Evolutionary conservation across 2,329 filamentous ascomycete genomes (phyloP).

Genomic region (Cadophora gregata): DNA sequence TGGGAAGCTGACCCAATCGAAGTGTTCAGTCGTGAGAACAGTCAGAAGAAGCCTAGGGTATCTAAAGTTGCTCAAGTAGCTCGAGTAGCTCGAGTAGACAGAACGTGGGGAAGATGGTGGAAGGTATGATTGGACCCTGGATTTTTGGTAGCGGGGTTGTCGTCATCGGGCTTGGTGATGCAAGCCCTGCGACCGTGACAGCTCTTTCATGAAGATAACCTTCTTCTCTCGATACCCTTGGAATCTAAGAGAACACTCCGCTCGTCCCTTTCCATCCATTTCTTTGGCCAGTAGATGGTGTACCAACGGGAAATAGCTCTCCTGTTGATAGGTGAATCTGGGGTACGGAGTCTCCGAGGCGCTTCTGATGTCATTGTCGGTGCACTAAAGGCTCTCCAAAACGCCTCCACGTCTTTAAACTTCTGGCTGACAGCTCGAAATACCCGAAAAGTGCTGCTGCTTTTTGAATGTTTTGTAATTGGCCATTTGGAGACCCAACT

Average conservation of each 20-base stretch:
- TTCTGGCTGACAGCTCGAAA: background rate
- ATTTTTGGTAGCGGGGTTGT: slow-evolving; percentile 1
- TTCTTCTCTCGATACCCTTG: background rate
- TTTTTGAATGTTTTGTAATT: background rate
- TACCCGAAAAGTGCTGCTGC: background rate
- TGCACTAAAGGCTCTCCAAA: background rate
- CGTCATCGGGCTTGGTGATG: background rate
- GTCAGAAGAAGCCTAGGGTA: too few relatives aligned
- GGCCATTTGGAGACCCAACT: background rate
- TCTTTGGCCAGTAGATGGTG: background rate
- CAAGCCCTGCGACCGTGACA: slow-evolving; percentile 2
- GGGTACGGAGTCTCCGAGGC: background rate
- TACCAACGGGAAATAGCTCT: background rate
- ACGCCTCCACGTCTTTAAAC: background rate
- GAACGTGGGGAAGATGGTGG: background rate
- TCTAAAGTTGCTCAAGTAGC: too few relatives aligned
- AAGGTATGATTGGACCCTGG: background rate
- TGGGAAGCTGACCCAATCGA: background rate
- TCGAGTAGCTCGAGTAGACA: background rate
- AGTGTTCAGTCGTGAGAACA: background rate
- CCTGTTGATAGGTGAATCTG: background rate
- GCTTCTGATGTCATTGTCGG: slow-evolving; percentile 7
- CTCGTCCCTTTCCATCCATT: background rate
- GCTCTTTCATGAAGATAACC: background rate
- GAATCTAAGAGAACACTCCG: background rate